A percentile compares a stretch with the other conserved stretches of the same genome.
These are phyloP conservation scores for Leptomonas pyrrhocoris DNA, from an alignment of 208 protist genomes.

Conservation along the genomic window DNA sequence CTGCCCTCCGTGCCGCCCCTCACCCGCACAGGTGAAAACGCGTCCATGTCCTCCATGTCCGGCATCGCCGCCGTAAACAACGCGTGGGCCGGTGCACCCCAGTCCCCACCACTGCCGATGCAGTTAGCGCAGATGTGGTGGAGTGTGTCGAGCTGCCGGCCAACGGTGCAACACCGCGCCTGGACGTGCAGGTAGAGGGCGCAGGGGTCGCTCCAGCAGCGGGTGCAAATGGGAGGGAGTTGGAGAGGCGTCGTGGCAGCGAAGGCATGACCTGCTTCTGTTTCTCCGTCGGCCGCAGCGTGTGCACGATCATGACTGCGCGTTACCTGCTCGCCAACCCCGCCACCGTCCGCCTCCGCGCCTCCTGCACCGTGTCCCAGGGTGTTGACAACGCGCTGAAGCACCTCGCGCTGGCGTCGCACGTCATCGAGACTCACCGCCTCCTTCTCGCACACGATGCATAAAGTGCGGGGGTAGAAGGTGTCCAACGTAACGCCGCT, in stretches of 20 bases:
- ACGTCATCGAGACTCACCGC: constrained; percentile 34
- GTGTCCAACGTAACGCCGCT: constrained; percentile 45
- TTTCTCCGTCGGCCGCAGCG: neutral
- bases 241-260: neutral
- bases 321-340: neutral
- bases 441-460: constrained; percentile 43
- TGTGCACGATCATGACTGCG: neutral
- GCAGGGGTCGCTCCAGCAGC: constrained; percentile 46
- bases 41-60: constrained; percentile 52
- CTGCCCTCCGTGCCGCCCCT: too few relatives aligned
- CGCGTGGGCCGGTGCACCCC: constrained; percentile 8
- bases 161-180: constrained; percentile 23
- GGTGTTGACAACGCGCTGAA: constrained; percentile 2
- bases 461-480: constrained; percentile 45
- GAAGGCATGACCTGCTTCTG: neutral
- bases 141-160: constrained; percentile 23
- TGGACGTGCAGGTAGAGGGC: constrained; percentile 30
- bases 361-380: neutral
- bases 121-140: constrained; percentile 39
- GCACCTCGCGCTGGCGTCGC: constrained; percentile 21
- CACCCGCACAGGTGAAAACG: neutral
- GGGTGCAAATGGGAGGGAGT: constrained; percentile 46
- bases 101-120: constrained; percentile 38
- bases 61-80: constrained; percentile 1
- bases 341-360: too few relatives aligned